Base-by-base conservation (phyloP, 345 rosid species). In the Eucalyptus albens region DNA sequence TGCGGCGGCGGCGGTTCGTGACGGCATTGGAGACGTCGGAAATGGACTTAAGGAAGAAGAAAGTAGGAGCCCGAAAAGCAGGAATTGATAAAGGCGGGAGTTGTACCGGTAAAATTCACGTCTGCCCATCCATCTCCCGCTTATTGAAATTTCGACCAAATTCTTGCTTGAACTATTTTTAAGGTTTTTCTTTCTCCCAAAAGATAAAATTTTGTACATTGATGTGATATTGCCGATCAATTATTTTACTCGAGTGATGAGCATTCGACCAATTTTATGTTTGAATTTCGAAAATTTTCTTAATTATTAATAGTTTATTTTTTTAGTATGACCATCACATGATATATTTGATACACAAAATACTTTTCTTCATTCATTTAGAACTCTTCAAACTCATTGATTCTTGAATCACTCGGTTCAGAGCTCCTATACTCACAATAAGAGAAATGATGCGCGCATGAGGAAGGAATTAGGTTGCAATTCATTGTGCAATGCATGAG, bases 341-440 rank as follows among this genome's bases (percentile, higher is more conserved):
- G 3, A 65, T 65, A 15, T 14, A 2, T 65, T 65, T 8, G 0
- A 65, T 65, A n/a, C 3, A 29, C 1, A n/a, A 65, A 65, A 4
- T 29, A 29, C 9, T 65, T 29, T 62, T 62, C 1, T 29, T 7
- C 1, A 13, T 62, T 29, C 0, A 0, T 62, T 2, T 14, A 0
- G 6, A 14, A 65, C 17, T 4, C 37, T 15, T n/a, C 72, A n/a
- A n/a, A n/a, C n/a, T 15, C 72, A 2, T 65, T 2, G 9, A 0
- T 14, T 65, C 5, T 65, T 3, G 0, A 6, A 6, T 14, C 33
- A 11, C 3, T 37, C 1, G 2, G 1, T 37, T 21, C 1, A 0
- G 5, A 72, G 82, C 22, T 37, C 40, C 15, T 33, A 17, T 69
- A 11, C 44, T 69, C 2, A 4, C 44, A 69, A 10, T 11, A 37